Base-by-base conservation (phyloP, 1,139 yeast species). In the Suhomyces kunorum region DNA sequence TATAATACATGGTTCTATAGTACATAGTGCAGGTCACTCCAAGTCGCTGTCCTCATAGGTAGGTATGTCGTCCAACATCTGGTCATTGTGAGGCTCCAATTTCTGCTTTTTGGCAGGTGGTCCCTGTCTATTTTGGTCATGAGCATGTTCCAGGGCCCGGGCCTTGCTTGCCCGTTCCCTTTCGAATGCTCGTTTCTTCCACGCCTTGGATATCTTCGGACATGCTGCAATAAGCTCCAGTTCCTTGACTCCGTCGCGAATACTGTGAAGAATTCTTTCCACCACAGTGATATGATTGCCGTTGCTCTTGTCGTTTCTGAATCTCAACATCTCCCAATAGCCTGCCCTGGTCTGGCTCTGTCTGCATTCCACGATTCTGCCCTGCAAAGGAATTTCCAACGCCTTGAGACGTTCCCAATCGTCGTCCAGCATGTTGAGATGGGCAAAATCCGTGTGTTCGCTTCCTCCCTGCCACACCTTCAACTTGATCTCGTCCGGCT, bases 251-350 rank as follows among this genome's bases (percentile, higher is more conserved):
- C 94, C 86, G 61, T 92, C 98, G 48, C 80, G 78, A 36, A 94
- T 92, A 58, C 95, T 84, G 47, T 82, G 80, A 38, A 90, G 64
- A 31, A 92, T 90, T 55, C 85, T 90, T 43, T 80, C 81, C 11
- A 89, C 96, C 15, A 87, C 88, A 14, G 82, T 69, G 5, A 81
- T 62, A 60, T 88, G 96, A 59, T 94, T 94, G 8, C 95, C 98
- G 55, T 86, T 84, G 17, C 78, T 64, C 58, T 94, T 94, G 59
- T 94, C 99, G 61, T 92, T 96, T 58, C 99, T 74, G 62, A 92
- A 92, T 43, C 99, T 73, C 43, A 92, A 63, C 71, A 87, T 76
- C 45, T 81, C 81, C 98, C 98, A 94, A 39, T 71, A 76, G 1
- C 83, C 83, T 3, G 66, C 64, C 26, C 51, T 58, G 38, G 76